phyloP scores from a whole-genome alignment of 495 filamentous ascomycete genomes.

The Aspergillus hancockii region DNA sequence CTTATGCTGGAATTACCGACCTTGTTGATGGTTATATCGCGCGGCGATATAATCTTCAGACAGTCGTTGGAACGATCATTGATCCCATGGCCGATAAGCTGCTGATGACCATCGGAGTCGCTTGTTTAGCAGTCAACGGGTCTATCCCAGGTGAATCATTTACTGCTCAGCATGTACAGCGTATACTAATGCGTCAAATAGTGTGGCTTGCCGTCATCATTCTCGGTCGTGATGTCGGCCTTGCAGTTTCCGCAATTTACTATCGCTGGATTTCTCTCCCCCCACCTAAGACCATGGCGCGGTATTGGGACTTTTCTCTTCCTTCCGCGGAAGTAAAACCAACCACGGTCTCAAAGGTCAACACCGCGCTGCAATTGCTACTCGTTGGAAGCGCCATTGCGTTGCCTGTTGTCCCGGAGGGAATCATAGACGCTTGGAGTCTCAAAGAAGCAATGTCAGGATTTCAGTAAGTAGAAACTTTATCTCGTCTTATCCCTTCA shows the following conservation, averaged over 20 bases:
- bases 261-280: constrained; percentile 93
- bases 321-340: constrained; percentile 92
- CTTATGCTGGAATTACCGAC: constrained; percentile 89
- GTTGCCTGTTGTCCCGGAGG: constrained; percentile 62
- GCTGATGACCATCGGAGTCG: constrained; percentile 89
- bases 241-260: constrained; percentile 88
- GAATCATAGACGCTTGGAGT: constrained; percentile 44
- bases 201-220: constrained; percentile 88
- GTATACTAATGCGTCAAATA: constrained; percentile 24
- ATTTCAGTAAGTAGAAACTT: constrained; percentile 65
- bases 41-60: constrained; percentile 80
- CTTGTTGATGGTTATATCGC: constrained; percentile 92
- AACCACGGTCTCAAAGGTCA: constrained; percentile 87
- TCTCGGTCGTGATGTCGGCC: constrained; percentile 82
- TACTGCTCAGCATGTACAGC: background rate
- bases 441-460: constrained; percentile 57
- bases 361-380: constrained; percentile 77
- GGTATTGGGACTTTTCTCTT: constrained; percentile 98
- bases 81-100: constrained; percentile 97
- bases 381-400: constrained; percentile 77
- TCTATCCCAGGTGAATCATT: constrained; percentile 65
- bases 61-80: constrained; percentile 93
- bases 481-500: constrained; percentile 12
- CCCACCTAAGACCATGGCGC: constrained; percentile 81
- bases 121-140: constrained; percentile 78